phyloP scores from a whole-genome alignment of 352 stramenopile genomes.

The Bremia lactucae region DNA sequence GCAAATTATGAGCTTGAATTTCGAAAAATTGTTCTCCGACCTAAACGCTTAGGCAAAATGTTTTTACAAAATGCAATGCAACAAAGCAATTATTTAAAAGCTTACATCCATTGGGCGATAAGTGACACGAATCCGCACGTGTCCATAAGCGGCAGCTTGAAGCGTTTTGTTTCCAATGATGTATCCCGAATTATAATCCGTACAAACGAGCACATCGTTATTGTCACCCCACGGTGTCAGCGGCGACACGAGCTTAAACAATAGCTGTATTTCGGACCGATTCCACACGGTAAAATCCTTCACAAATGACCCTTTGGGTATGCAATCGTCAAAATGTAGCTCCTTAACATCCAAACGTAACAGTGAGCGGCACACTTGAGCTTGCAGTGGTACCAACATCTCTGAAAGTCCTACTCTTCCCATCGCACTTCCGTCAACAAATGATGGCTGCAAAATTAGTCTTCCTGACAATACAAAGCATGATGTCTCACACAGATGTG shows the following conservation, averaged over 20 bases:
- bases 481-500: conserved; percentile 76
- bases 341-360: conserved; percentile 81
- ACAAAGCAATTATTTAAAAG: neutral
- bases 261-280: conserved; percentile 76
- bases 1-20: conserved; percentile 78
- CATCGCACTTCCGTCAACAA: conserved; percentile 16
- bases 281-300: conserved; percentile 89
- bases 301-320: conserved; percentile 77
- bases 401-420: conserved; percentile 33
- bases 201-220: conserved; percentile 64
- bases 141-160: conserved; percentile 71
- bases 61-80: conserved; percentile 6
- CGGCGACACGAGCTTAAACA: conserved; percentile 78
- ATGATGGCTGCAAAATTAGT: conserved; percentile 42
- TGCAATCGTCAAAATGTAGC: conserved; percentile 83
- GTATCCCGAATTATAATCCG: conserved; percentile 83
- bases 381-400: conserved; percentile 68
- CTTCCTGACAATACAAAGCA: conserved; percentile 60
- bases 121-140: conserved; percentile 79
- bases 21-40: conserved; percentile 80
- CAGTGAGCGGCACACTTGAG: conserved; percentile 73
- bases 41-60: conserved; percentile 19
- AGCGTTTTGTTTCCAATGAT: conserved; percentile 71
- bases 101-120: conserved; percentile 72
- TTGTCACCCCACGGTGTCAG: conserved; percentile 55